Conservation (phyloP, 139 green algal genomes). For the Axilococcus clingmanii region DNA sequence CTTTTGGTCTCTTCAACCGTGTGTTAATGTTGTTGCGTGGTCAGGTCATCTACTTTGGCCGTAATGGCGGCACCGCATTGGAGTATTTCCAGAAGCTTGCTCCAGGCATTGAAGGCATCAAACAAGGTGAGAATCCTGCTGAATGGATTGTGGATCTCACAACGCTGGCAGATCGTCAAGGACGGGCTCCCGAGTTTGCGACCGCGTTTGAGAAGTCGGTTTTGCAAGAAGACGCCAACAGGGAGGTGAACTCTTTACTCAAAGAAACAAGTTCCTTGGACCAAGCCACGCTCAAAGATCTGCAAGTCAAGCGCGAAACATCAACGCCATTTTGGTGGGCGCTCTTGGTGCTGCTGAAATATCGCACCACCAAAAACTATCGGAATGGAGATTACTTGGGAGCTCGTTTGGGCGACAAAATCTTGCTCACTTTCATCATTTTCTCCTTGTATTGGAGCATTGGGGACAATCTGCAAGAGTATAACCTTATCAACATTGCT, state of each 20-base stretch:
- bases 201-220: slow-evolving; percentile 8
- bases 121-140: slow-evolving; percentile 31
- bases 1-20: slow-evolving; percentile 54
- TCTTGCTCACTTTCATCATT: slow-evolving; percentile 43
- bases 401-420: slow-evolving; percentile 64
- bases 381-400: slow-evolving; percentile 40
- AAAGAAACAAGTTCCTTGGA: slow-evolving; percentile 9
- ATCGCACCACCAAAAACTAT: slow-evolving; percentile 63
- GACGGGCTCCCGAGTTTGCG: slow-evolving; percentile 12
- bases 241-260: slow-evolving; percentile 14
- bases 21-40: slow-evolving; percentile 48
- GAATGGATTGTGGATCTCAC: slow-evolving; percentile 48
- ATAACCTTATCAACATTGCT: slow-evolving; percentile 61
- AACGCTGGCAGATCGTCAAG: slow-evolving; percentile 26
- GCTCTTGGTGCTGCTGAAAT: slow-evolving; percentile 51
- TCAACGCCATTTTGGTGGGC: slow-evolving; percentile 66
- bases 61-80: slow-evolving; percentile 23
- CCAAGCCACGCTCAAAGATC: slow-evolving; percentile 23
- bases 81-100: slow-evolving; percentile 31
- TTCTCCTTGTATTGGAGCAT: slow-evolving; percentile 54
- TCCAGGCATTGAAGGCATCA: slow-evolving; percentile 8
- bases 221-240: slow-evolving; percentile 7
- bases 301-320: slow-evolving; percentile 45
- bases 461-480: slow-evolving; percentile 6
- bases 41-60: slow-evolving; percentile 43